These are phyloP conservation scores for Nitzschia putrida DNA, from an alignment of 108 stramenopile species.

Conservation along the genomic window DNA sequence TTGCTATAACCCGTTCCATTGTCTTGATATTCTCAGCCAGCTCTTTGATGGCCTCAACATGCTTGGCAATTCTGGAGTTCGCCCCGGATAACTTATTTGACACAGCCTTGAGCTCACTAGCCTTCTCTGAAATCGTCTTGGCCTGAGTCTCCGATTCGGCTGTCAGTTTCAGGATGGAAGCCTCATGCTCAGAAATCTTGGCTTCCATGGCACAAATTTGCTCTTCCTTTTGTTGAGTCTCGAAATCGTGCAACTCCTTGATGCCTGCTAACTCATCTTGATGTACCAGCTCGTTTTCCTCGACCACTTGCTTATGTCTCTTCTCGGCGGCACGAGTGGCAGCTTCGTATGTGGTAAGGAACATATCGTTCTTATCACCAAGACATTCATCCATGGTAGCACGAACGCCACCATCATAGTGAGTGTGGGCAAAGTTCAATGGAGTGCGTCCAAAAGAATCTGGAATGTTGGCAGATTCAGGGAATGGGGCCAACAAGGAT, in stretches of 20 bases:
- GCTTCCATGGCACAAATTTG: not conserved
- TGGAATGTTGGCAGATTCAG: conserved; percentile 39
- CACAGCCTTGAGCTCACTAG: no score
- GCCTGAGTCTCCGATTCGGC: not conserved
- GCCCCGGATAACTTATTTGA: no score
- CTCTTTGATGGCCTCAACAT: not conserved
- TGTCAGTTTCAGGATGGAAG: not conserved
- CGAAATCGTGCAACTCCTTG: not conserved
- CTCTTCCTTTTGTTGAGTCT: not conserved
- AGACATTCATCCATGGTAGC: not conserved
- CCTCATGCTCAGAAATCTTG: not conserved
- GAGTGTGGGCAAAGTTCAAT: conserved; percentile 29
- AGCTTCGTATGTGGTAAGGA: not conserved
- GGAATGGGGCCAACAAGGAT: conserved; percentile 44
- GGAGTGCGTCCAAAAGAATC: conserved; percentile 33
- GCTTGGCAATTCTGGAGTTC: no score
- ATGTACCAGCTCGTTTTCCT: not conserved
- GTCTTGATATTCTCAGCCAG: not conserved
- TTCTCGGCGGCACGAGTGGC: not conserved
- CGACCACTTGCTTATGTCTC: not conserved
- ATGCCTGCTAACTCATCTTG: not conserved
- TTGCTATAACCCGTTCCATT: no score
- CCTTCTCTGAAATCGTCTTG: no score
- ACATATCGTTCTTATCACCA: not conserved
- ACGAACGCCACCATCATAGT: not conserved